Evolutionary conservation across 495 filamentous ascomycete genomes (phyloP).

Genomic region (Pyronema domesticum): DNA sequence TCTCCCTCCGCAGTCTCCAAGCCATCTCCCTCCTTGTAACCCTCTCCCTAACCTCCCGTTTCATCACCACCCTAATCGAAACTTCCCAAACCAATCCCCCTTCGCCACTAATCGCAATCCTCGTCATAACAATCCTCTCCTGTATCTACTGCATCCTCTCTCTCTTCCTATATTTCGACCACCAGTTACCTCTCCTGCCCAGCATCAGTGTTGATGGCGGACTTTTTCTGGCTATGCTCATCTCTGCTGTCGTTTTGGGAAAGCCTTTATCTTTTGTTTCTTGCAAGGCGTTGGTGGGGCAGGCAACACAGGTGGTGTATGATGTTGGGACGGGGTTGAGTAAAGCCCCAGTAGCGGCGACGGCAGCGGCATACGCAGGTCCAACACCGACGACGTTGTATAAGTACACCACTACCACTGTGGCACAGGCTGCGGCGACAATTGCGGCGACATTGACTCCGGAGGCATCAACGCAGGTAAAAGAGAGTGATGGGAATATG

Average conservation of each 20-base stretch:
- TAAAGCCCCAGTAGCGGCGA: not conserved
- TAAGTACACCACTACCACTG: constrained; percentile 10
- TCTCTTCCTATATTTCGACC: constrained; percentile 57
- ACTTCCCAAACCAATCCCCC: constrained; percentile 41
- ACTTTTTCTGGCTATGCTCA: constrained; percentile 51
- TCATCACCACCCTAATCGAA: constrained; percentile 59
- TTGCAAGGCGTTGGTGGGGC: constrained; percentile 39
- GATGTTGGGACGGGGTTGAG: no score
- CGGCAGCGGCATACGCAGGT: not conserved
- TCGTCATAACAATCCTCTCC: constrained; percentile 36
- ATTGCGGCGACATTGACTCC: constrained; percentile 1
- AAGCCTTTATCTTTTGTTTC: constrained; percentile 64
- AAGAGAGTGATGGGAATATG: constrained; percentile 19
- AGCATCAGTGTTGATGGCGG: constrained; percentile 45
- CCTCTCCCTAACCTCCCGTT: constrained; percentile 66
- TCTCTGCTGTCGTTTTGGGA: constrained; percentile 54
- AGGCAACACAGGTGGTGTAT: not conserved
- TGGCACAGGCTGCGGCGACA: constrained; percentile 10
- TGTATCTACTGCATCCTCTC: constrained; percentile 60
- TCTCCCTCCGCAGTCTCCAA: constrained; percentile 52
- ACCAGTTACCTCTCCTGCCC: constrained; percentile 53
- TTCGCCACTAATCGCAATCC: constrained; percentile 49
- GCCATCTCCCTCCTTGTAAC: constrained; percentile 53
- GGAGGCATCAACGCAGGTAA: constrained; percentile 5
- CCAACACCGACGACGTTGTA: not conserved